Evolutionary conservation across 106 monocot genomes (phyloP).

Genomic region (Vanilla planifolia): DNA sequence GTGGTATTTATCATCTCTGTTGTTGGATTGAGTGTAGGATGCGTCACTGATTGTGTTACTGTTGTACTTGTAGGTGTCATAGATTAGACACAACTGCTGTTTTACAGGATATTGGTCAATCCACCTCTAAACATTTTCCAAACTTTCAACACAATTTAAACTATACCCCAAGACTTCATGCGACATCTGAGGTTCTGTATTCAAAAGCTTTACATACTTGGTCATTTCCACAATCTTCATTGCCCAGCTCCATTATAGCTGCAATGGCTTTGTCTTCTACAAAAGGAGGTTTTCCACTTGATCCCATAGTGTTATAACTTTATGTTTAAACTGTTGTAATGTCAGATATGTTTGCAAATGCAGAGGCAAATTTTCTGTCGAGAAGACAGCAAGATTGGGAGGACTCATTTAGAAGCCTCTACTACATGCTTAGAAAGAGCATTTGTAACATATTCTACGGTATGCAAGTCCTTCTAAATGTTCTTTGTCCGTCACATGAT

Average conservation of each 20-base stretch:
- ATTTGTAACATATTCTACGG: constrained; percentile 81
- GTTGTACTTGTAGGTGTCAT: constrained; percentile 85
- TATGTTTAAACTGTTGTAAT: not conserved
- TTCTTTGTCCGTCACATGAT: not conserved
- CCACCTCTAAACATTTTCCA: constrained; percentile 13
- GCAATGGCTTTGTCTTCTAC: constrained; percentile 42
- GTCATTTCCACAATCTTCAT: constrained; percentile 73
- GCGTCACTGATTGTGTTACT: no score
- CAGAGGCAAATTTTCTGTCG: constrained; percentile 55
- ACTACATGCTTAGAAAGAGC: constrained; percentile 69
- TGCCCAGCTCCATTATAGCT: constrained; percentile 65
- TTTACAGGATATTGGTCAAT: constrained; percentile 8
- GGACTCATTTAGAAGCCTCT: constrained; percentile 77
- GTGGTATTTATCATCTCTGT: no score
- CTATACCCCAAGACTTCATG: constrained; percentile 8
- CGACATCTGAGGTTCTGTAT: constrained; percentile 23
- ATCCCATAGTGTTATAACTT: not conserved
- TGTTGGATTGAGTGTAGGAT: no score
- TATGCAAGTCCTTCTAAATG: constrained; percentile 16
- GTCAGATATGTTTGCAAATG: constrained; percentile 6
- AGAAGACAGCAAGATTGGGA: constrained; percentile 82
- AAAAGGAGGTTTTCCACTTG: constrained; percentile 49
- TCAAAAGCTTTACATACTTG: constrained; percentile 68
- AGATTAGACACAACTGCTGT: constrained; percentile 37
- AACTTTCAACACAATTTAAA: constrained; percentile 18